Percentiles rank a stretch among this genome's conserved stretches.
Evolutionary conservation across 768 basidiomycete species (phyloP).

Genomic region (Epithele typhae): DNA sequence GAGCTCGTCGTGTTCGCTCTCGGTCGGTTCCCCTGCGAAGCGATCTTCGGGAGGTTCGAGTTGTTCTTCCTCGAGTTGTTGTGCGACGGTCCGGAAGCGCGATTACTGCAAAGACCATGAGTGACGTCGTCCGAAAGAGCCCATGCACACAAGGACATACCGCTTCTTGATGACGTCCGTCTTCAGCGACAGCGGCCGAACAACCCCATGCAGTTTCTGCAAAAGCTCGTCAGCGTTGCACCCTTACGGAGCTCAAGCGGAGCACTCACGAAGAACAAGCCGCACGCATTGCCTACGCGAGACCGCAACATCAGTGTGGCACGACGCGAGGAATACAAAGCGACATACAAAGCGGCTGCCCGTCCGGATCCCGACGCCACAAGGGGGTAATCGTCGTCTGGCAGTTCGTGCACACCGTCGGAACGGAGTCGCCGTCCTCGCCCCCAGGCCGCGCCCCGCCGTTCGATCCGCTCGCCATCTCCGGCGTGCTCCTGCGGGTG

Average conservation of each 20-base stretch:
- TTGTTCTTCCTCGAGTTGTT: constrained; percentile 60
- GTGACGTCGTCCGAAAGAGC: background rate
- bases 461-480: constrained; percentile 34
- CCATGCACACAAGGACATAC: constrained; percentile 35
- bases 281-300: constrained; percentile 78
- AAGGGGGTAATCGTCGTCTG: constrained; percentile 93
- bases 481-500: constrained; percentile 56
- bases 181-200: constrained; percentile 90
- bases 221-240: constrained; percentile 3
- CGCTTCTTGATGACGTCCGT: constrained; percentile 98
- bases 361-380: constrained; percentile 91
- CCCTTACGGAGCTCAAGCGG: background rate
- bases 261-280: constrained; percentile 80
- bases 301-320: constrained; percentile 10
- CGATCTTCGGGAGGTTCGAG: constrained; percentile 64
- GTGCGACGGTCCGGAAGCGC: constrained; percentile 72
- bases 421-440: constrained; percentile 67
- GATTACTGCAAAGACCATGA: constrained; percentile 48
- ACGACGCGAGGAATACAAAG: background rate
- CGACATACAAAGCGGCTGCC: constrained; percentile 81
- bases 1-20: constrained; percentile 65
- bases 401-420: constrained; percentile 91
- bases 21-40: constrained; percentile 69
- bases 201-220: constrained; percentile 94
- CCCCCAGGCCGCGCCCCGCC: constrained; percentile 29